phyloP scores from a whole-genome alignment of 441 rosid genomes.

The Francoa sonchifolia region DNA sequence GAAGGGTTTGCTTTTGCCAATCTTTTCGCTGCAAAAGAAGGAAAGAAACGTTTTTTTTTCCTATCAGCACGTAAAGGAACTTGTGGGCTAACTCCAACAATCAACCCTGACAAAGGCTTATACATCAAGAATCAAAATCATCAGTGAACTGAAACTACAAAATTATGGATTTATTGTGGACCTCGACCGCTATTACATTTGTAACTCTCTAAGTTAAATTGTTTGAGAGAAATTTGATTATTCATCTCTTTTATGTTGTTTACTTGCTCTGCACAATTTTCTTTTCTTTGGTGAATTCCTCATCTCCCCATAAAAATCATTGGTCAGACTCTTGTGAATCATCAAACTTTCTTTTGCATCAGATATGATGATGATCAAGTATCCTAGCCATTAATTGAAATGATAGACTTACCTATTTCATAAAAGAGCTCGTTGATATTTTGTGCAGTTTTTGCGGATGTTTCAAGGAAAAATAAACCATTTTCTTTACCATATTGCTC shows the following conservation, averaged over 20 bases:
- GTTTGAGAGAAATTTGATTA: no score
- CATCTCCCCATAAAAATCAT: not conserved
- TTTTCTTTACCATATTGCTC: slow-evolving; percentile 63
- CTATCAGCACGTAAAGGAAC: not conserved
- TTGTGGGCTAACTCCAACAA: no score
- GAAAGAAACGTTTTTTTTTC: no score
- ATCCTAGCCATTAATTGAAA: not conserved
- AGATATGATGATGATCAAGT: slow-evolving; percentile 3
- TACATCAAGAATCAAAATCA: no score
- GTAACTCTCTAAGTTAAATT: no score
- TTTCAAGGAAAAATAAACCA: slow-evolving; percentile 54
- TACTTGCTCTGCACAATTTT: no score
- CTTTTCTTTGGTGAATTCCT: not conserved
- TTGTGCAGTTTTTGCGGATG: slow-evolving; percentile 69
- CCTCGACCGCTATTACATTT: not conserved
- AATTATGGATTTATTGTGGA: no score
- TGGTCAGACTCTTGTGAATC: not conserved
- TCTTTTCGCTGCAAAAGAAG: slow-evolving; percentile 40
- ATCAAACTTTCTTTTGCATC: slow-evolving; percentile 1
- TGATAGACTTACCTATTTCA: slow-evolving; percentile 43
- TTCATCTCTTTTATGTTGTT: no score
- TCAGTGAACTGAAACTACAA: no score
- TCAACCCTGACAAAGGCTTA: no score
- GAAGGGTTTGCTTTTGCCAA: slow-evolving; percentile 43
- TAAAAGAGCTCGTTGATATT: slow-evolving; percentile 81